Evolutionary conservation across 805 yeast species (phyloP).

Genomic region (Cyberlindnera maclurae): DNA sequence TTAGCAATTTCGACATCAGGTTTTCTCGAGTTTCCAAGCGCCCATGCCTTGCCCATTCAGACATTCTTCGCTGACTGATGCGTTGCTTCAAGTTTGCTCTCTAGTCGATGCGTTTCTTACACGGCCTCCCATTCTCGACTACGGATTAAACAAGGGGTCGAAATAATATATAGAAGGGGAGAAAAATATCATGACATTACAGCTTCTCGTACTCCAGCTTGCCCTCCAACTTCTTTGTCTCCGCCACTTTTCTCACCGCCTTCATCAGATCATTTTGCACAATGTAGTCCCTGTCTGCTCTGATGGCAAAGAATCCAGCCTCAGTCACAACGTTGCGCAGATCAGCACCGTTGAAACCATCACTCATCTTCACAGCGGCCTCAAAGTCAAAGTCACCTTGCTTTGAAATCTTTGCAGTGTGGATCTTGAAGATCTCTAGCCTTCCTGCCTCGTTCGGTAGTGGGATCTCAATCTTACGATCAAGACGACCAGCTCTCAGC

Average conservation of each 20-base stretch:
- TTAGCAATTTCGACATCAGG: no score
- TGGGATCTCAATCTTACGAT: constrained; percentile 91
- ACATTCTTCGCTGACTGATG: no score
- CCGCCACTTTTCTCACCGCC: constrained; percentile 96
- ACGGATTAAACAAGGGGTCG: no score
- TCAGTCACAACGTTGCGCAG: constrained; percentile 95
- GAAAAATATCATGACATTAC: constrained; percentile 23
- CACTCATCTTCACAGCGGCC: constrained; percentile 96
- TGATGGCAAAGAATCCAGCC: constrained; percentile 96
- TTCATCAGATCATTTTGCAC: constrained; percentile 92
- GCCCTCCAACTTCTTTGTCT: constrained; percentile 94
- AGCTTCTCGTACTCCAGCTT: constrained; percentile 91
- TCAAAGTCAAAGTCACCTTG: constrained; percentile 96
- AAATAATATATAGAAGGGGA: no score
- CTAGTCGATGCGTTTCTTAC: no score
- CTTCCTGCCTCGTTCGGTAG: constrained; percentile 96
- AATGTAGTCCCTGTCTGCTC: constrained; percentile 95
- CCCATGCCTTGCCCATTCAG: no score
- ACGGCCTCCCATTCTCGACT: no score
- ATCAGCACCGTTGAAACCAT: constrained; percentile 98
- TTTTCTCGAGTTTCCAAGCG: no score
- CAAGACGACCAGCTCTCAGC: constrained; percentile 95
- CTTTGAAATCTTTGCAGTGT: constrained; percentile 75
- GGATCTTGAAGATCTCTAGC: constrained; percentile 89
- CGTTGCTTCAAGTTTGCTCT: no score